phyloP scores from a whole-genome alignment of 176 grass and related monocot genomes.

The Oryza rufipogon region DNA sequence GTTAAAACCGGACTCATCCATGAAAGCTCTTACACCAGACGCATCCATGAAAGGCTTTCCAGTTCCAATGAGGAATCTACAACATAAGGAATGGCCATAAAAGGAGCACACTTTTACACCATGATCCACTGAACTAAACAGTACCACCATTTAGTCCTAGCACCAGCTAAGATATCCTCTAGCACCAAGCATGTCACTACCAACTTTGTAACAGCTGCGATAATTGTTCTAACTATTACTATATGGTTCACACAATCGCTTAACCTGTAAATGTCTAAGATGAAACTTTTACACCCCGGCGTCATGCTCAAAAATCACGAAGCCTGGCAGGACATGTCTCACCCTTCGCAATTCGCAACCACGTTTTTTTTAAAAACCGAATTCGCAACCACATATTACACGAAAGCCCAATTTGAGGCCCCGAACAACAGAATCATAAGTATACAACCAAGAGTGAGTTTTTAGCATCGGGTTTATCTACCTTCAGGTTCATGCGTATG shows the following conservation, averaged over 20 bases:
- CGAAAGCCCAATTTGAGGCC: not conserved
- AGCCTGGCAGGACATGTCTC: not conserved
- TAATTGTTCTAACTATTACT: not conserved
- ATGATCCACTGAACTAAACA: not conserved
- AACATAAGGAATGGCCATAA: not conserved
- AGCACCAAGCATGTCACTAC: not conserved
- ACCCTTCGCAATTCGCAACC: not conserved
- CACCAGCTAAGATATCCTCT: not conserved
- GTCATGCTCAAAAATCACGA: not conserved
- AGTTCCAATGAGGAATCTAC: not conserved
- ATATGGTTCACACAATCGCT: not conserved
- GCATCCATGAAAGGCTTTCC: not conserved
- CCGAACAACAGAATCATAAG: not conserved
- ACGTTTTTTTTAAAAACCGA: too few relatives aligned
- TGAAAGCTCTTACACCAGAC: not conserved
- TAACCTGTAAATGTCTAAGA: not conserved
- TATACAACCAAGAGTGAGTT: not conserved
- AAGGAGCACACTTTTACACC: not conserved
- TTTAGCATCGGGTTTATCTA: not conserved
- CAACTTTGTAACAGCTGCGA: not conserved
- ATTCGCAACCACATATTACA: not conserved
- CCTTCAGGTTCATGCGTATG: slow-evolving; percentile 96
- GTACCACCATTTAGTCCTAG: not conserved
- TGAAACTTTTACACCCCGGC: not conserved
- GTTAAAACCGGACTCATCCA: not conserved